These are phyloP conservation scores for Rhizopus microsporus DNA, from an alignment of 371 early-diverging fungal genomes.

Conservation along the genomic window DNA sequence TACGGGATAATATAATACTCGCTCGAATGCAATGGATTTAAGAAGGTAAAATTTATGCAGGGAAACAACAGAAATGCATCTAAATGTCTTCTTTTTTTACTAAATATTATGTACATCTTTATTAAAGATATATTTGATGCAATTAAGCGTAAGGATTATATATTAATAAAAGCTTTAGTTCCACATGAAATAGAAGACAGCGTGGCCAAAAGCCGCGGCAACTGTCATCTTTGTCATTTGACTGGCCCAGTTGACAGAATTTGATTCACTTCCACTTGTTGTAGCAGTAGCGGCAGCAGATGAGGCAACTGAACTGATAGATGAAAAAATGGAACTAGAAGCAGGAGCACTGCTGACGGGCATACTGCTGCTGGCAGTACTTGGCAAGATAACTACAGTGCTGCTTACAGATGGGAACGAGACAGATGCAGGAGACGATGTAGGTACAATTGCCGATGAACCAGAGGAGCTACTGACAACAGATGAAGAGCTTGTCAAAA, in stretches of 20 bases:
- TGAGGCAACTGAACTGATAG: slow-evolving; percentile 3
- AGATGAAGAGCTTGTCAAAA: background rate
- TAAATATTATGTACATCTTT: slow-evolving; percentile 1
- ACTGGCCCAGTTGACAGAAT: slow-evolving; percentile 8
- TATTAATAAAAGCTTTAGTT: slow-evolving; percentile 2
- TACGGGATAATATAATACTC: too few species aligned
- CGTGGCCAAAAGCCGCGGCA: slow-evolving; percentile 14
- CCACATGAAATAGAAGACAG: slow-evolving; percentile 12
- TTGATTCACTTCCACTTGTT: background rate
- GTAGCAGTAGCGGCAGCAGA: slow-evolving; percentile 3
- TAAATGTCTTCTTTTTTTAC: too few species aligned
- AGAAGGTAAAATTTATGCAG: too few species aligned
- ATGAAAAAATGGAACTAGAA: slow-evolving; percentile 3
- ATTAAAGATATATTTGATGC: slow-evolving; percentile 1
- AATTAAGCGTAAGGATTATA: background rate
- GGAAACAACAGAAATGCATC: too few species aligned
- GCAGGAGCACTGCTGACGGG: background rate
- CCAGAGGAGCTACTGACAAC: too few species aligned
- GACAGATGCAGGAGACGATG: too few species aligned
- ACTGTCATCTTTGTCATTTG: background rate
- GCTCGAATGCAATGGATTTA: too few species aligned
- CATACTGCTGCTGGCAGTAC: background rate
- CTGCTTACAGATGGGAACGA: too few species aligned
- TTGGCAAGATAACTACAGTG: too few species aligned
- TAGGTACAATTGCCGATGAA: too few species aligned